Evolutionary conservation across 2,329 filamentous ascomycete species (phyloP), one percentile per base, ranked within the genome.

Genomic region (Stenocarpella maydis): DNA sequence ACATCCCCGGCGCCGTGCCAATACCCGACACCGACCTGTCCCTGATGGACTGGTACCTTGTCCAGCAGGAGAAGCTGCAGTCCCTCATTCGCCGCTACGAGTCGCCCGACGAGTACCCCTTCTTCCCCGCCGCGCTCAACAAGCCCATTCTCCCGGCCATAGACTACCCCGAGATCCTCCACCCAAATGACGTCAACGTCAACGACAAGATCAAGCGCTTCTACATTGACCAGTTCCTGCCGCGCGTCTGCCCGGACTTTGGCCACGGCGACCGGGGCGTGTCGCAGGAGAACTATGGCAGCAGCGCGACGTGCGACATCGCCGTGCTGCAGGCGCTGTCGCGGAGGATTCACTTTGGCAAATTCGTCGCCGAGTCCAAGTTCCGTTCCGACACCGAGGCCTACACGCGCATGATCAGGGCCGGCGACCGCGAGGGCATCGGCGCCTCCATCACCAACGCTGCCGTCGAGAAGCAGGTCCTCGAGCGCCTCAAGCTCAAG

Each of bases 351-450:
- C 96, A 99, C 81, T 99, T 97, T 82, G 96, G 96, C 74, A 99
- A 98, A 83, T 98, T 98, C 77, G 96, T 99, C 10, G 96, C 96
- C 52, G 96, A 99, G 85, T 91, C 91, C 70, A 99, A 99, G 83
- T 99, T 98, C 82, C 88, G 88, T 75, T 91, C 92, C 55, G 93
- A 98, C 74, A 87, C 90, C 37, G 93, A 95, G 75, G 87, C 84
- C 72, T 99, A 95, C 79, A 95, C 92, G 7, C 85, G 85, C 72
- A 81, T 98, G 80, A 98, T 99, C 82, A 90, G 91, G 79, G 91
- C 89, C 1, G 90, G 86, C 71, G 95, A 99, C 80, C 86, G 92
- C 7, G 84, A 90, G 67, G 95, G 91, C 2, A 95, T 99, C 74
- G 94, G 91, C 76, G 91, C 90, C 39, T 94, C 95, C 45, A 99